phyloP scores from a whole-genome alignment of 2,329 filamentous ascomycete species.

The Penicillium sp. region DNA sequence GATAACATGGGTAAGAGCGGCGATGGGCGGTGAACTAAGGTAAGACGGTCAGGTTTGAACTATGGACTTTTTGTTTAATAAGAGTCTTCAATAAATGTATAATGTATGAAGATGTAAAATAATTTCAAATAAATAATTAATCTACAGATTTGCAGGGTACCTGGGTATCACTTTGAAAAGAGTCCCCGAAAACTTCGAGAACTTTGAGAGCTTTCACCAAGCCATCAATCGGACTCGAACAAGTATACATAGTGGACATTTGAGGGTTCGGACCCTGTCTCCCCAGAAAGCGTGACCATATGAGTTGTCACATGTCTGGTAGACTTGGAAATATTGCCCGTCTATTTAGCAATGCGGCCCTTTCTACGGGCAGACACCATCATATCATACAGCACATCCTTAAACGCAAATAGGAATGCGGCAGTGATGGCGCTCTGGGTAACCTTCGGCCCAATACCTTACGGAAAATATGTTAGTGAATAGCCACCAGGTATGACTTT shows the following conservation, averaged over 20 bases:
- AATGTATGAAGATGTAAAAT: not conserved
- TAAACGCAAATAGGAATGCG: constrained; percentile 95
- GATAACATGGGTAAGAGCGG: not conserved
- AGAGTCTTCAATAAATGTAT: not conserved
- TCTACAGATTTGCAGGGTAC: not conserved
- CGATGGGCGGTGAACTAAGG: not conserved
- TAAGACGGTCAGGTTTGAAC: not conserved
- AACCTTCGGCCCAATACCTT: constrained; percentile 93
- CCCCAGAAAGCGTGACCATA: not conserved
- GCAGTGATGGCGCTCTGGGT: constrained; percentile 96
- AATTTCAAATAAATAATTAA: not conserved
- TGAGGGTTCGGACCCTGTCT: not conserved
- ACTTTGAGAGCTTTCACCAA: not conserved
- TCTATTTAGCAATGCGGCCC: constrained; percentile 33
- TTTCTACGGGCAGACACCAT: constrained; percentile 38
- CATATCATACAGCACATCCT: constrained; percentile 83
- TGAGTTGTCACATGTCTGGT: not conserved
- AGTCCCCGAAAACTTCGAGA: not conserved
- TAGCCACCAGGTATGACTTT: not conserved
- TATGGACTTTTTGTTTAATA: not conserved
- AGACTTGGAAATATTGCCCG: not conserved
- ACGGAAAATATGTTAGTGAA: constrained; percentile 4
- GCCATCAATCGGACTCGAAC: not conserved
- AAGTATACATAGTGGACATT: not conserved
- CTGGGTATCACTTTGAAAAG: not conserved